Conservation (phyloP, 2,329 filamentous ascomycete species). For the Trichoderma brevicompactum region DNA sequence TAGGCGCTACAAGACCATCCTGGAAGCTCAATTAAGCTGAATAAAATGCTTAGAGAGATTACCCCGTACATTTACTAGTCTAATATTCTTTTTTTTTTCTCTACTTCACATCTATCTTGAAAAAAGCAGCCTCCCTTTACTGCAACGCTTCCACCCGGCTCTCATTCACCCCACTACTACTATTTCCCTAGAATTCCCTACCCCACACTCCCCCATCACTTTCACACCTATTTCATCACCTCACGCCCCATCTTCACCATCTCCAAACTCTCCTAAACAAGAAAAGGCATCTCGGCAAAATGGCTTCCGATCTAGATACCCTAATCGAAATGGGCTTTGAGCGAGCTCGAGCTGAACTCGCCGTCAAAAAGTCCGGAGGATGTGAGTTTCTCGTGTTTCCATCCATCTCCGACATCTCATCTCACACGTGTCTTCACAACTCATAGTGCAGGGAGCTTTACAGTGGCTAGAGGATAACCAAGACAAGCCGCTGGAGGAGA, state of each 20-base stretch:
- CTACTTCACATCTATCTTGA: no score
- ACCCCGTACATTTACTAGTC: no score
- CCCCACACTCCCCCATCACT: constrained; percentile 14
- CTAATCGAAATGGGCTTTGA: constrained; percentile 81
- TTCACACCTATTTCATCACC: constrained; percentile 22
- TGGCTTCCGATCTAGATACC: constrained; percentile 62
- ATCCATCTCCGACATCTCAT: constrained; percentile 1
- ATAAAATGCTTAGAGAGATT: not conserved
- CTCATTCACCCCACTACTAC: not conserved
- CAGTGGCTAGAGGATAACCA: constrained; percentile 95
- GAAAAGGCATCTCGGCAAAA: constrained; percentile 32
- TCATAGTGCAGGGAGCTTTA: constrained; percentile 79
- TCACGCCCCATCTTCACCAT: not conserved
- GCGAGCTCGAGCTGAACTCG: constrained; percentile 77
- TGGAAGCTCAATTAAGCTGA: not conserved
- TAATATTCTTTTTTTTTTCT: no score
- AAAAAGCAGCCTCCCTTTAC: no score
- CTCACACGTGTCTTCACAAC: constrained; percentile 26
- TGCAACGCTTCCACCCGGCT: not conserved
- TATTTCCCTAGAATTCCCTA: not conserved
- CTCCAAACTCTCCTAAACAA: not conserved
- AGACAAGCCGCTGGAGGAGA: constrained; percentile 82
- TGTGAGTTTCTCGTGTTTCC: constrained; percentile 55
- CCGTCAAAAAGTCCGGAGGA: constrained; percentile 80
- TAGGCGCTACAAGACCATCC: not conserved